Evolutionary conservation across 2,329 filamentous ascomycete genomes (phyloP), one percentile per base, ranked within the genome.

Genomic region (Xylaria arbuscula): DNA sequence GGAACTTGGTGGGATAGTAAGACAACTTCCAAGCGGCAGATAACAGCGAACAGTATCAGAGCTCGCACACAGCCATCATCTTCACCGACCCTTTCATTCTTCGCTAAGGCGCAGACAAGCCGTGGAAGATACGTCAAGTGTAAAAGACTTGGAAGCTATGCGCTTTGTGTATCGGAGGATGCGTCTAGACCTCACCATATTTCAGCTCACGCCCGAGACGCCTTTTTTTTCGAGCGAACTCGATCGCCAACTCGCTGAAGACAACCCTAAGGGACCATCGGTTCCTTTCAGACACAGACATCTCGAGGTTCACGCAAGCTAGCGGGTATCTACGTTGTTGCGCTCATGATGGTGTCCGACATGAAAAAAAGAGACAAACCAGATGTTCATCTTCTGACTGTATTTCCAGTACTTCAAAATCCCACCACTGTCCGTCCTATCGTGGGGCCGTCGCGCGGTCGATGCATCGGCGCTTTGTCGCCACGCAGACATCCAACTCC

Each of bases 401-500:
- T 53, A 15, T 24, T 28, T 54, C 55, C 48, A n/a, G 65, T 47
- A 24, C 53, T 40, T 55, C 38, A 34, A 34, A 59, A n/a, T 67
- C 64, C 65, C 65, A 55, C 55, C 59, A 64, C 32, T 67, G 24
- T 60, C 17, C 5, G 59, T 28, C 60, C 34, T 42, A 36, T 19
- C 11, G 34, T 22, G 6, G 11, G 40, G 50, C n/a, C n/a, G n/a
- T 58, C 48, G 40, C 47, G 53, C 55, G 54, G 17, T 34, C 38
- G 47, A 15, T 57, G 3, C 19, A 28, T 36, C n/a, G 36, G 28
- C n/a, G 50, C 19, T 28, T 38, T 24, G 59, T n/a, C 42, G 7
- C 24, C 11, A n/a, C n/a, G n/a, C n/a, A n/a, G 56, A 6, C 15
- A 19, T 36, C n/a, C 19, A 47, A 55, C 24, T 19, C 51, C 22